Conservation (phyloP, 495 filamentous ascomycete species). For the Penicillium coffeae region DNA sequence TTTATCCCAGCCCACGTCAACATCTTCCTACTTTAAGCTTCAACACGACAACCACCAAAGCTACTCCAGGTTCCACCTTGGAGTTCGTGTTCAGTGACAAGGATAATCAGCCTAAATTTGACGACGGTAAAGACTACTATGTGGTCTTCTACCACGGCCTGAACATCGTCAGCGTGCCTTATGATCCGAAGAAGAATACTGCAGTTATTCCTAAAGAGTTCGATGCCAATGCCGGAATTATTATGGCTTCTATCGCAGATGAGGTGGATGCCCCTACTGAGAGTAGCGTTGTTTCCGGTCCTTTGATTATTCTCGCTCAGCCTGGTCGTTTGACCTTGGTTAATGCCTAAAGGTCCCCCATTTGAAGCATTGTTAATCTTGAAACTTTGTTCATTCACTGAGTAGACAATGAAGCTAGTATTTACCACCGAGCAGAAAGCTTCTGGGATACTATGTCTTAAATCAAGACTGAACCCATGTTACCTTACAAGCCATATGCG, state of each 20-base stretch:
- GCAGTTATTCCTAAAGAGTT: constrained; percentile 43
- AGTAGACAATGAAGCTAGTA: no score
- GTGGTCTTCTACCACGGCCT: constrained; percentile 52
- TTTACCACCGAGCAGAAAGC: no score
- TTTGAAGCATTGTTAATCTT: not conserved
- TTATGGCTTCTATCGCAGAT: constrained; percentile 44
- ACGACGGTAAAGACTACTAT: constrained; percentile 35
- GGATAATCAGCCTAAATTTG: constrained; percentile 38
- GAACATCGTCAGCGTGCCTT: constrained; percentile 40
- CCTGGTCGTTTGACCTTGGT: constrained; percentile 17
- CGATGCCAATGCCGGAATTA: constrained; percentile 42
- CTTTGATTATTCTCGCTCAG: constrained; percentile 38
- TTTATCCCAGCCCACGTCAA: constrained; percentile 45
- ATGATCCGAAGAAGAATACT: constrained; percentile 32
- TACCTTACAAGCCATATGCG: no score
- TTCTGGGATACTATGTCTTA: no score
- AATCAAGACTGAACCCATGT: no score
- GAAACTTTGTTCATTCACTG: not conserved
- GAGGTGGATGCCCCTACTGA: constrained; percentile 41
- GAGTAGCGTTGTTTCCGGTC: constrained; percentile 40
- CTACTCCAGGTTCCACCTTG: constrained; percentile 42
- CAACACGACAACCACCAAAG: constrained; percentile 28
- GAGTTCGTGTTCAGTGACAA: constrained; percentile 36
- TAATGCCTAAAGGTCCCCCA: not conserved
- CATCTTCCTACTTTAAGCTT: constrained; percentile 37